Conservation (phyloP, 1,139 yeast genomes). For the Geotrichum histeridarum region DNA sequence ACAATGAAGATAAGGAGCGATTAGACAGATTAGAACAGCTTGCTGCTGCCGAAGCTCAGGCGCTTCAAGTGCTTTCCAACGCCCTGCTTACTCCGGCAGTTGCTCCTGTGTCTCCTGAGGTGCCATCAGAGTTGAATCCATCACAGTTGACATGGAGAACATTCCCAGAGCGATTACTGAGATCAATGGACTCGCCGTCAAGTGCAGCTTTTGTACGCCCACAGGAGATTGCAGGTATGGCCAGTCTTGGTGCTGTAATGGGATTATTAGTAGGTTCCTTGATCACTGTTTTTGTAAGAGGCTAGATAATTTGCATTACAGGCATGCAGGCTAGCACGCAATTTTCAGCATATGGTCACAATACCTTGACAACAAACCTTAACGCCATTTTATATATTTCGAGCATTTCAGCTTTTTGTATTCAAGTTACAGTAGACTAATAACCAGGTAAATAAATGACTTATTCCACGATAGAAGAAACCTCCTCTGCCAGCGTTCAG, state of each 20-base stretch:
- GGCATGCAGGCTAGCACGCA: too few species aligned
- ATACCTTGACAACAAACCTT: too few species aligned
- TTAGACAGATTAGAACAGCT: constrained; percentile 15
- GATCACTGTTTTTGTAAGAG: constrained; percentile 12
- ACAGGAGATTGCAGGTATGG: constrained; percentile 17
- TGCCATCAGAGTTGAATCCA: background rate
- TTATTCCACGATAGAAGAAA: too few species aligned
- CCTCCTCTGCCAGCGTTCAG: too few species aligned
- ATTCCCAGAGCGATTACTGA: constrained; percentile 15
- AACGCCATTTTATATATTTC: too few species aligned
- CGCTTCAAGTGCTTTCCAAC: constrained; percentile 17
- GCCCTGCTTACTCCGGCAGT: constrained; percentile 13
- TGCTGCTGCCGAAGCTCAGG: constrained; percentile 16
- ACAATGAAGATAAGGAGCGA: constrained; percentile 6
- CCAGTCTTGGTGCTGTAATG: constrained; percentile 18
- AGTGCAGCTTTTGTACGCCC: constrained; percentile 13
- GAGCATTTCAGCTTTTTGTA: too few species aligned
- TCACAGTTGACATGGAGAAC: constrained; percentile 15
- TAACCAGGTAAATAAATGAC: too few species aligned
- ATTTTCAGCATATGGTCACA: too few species aligned
- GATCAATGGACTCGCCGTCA: constrained; percentile 9
- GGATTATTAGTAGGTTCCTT: constrained; percentile 19
- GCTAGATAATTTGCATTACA: background rate
- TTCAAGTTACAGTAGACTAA: too few species aligned
- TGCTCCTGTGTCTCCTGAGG: background rate